Evolutionary conservation across 768 basidiomycete species (phyloP), one percentile per base, ranked within the genome.

Genomic region (Multifurca ochricompacta): DNA sequence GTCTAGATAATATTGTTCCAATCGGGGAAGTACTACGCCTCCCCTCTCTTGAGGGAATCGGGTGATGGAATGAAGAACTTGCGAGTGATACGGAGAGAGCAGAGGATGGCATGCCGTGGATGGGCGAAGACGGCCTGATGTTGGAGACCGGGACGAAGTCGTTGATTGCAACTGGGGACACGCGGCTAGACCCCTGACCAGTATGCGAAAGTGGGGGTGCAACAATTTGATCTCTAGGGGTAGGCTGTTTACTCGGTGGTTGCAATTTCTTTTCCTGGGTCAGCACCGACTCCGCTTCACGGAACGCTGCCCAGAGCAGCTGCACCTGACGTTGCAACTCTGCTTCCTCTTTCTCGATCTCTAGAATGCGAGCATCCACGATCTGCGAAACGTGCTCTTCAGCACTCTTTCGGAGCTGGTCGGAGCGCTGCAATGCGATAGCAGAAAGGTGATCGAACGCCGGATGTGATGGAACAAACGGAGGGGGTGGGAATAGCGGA

Each of bases 401-500:
- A 13, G 82, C 82, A 45, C 70, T 66, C 27, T 72, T 67, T 56
- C 86, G 78, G 46, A 80, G 65, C 48, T 69, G 71, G 36, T 80
- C 70, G 0, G 85, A 86, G 61, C 77, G 70, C 31, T 73, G 67
- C 23, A 70, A 65, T 13, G 88, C 87, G 45, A 81, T 63, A 21
- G 75, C 71, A 14, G 82, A 74, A 30, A 91, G 72, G 65, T 86
- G 81, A 39, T 72, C 58, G 63, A 90, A 91, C 37, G 81, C 77
- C 6, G 81, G 80, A 61, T 91, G 85, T 16, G 83, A 80, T 6
- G 88, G 83, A 0, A 83, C 78, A 67, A 86, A 90, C 16, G 88
- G 87, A 19, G 83, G 79, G 16, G 87, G 87, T 25, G 81, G 79
- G 65, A 88, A 85, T 35, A 90, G 68, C 5, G 83, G 75, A 35